Evolutionary conservation across 306 rosid species (phyloP), one percentile per base, ranked within the genome.

Genomic region (Malus asiatica): DNA sequence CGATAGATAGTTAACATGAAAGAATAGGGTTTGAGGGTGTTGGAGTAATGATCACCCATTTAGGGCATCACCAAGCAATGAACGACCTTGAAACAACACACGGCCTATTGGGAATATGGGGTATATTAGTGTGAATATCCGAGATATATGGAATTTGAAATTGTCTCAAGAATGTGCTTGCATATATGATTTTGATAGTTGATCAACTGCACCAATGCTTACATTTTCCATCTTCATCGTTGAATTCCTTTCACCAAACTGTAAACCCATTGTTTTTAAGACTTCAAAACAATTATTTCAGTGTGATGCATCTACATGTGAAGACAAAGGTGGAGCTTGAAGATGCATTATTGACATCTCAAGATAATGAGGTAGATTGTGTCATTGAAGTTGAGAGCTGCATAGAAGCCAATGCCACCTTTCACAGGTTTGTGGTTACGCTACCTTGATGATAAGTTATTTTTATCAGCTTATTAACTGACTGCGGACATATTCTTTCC

Each of bases 351-450:
- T 22, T 59, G 66, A 80, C 76, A 58, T 87, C 90, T 76, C 88
- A 86, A 76, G 57, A 84, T 68, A 93, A 85, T 72, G 87, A 77
- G 55, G 70, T 68, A 76, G 97, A 94, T 75, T 86, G 80, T 80
- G 66, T 94, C 70, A 81, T 94, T 75, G 98, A 94, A 85, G 89
- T 94, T 63, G 91, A 84, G 81, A 88, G 98, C 84, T 88, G 90
- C 78, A 90, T 94, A 75, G 92, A 86, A 62, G 77, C 86, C 85
- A 94, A 91, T 80, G 87, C 98, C 42, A 83, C 80, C 73, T 90
- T 89, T 77, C 97, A 92, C 95, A 94, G 98, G 98, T 89, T 79
- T 71, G 80, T 86, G 68, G 70, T 70, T 42, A 55, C 29, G 38
- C 55, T 70, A 57, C 68, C 59, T 32, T 77, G 42, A 60, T 84